Conservation (phyloP, 2,329 filamentous ascomycete species). For the Incumbomyces lentus region DNA sequence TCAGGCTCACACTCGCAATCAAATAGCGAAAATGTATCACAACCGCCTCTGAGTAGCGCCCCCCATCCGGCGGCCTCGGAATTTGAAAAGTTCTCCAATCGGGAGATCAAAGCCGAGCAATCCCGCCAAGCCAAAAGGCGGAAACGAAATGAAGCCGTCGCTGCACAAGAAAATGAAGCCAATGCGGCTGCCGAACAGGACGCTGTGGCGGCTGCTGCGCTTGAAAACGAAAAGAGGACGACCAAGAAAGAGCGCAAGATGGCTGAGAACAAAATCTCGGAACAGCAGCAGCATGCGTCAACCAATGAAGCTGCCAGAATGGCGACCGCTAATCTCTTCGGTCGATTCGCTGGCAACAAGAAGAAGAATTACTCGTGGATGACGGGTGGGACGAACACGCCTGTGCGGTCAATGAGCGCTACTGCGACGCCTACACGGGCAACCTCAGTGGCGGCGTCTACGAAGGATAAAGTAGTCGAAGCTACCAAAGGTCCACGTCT, state of each 20-base stretch:
- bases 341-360: slow-evolving; percentile 36
- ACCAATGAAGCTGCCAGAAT: slow-evolving; percentile 75
- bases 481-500: slow-evolving; percentile 44
- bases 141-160: slow-evolving; percentile 49
- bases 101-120: slow-evolving; percentile 64
- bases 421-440: slow-evolving; percentile 9
- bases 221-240: slow-evolving; percentile 55
- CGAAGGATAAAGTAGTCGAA: slow-evolving; percentile 16
- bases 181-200: slow-evolving; percentile 30
- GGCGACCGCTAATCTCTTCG: slow-evolving; percentile 55
- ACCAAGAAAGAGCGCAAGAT: slow-evolving; percentile 84
- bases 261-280: slow-evolving; percentile 61
- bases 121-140: slow-evolving; percentile 57
- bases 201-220: slow-evolving; percentile 36
- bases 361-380: slow-evolving; percentile 39
- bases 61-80: slow-evolving; percentile 21
- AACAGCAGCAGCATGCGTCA: slow-evolving; percentile 67
- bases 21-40: slow-evolving; percentile 28
- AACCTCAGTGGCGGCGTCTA: slow-evolving; percentile 13
- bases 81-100: slow-evolving; percentile 35
- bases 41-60: slow-evolving; percentile 18
- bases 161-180: slow-evolving; percentile 40
- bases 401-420: background rate
- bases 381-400: slow-evolving; percentile 26
- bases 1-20: slow-evolving; percentile 29